A percentile compares a stretch with the other conserved stretches of the same genome.
These are phyloP conservation scores for Globisporangium middletonii DNA, from an alignment of 352 stramenopile species.

Conservation along the genomic window DNA sequence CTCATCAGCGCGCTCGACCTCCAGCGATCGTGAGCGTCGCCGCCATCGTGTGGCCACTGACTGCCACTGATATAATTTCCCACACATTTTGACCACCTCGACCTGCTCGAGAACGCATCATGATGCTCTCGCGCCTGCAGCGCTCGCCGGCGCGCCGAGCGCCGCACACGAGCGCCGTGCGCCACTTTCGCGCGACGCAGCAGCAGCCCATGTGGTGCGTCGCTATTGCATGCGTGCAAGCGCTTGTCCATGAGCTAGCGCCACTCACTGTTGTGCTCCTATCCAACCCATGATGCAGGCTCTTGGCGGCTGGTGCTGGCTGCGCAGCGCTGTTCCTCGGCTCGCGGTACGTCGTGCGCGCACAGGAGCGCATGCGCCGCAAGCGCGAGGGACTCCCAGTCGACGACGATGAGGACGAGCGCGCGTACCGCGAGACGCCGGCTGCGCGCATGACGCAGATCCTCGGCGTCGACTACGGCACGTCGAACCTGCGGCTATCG, in stretches of 20 bases:
- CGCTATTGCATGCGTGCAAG: neutral
- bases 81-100: too few species aligned
- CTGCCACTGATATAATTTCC: too few species aligned
- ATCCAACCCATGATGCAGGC: slow-evolving; percentile 6
- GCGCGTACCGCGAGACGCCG: neutral
- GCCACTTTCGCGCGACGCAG: slow-evolving; percentile 48
- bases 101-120: neutral
- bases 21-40: neutral
- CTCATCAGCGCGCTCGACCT: slow-evolving; percentile 37
- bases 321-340: slow-evolving; percentile 47
- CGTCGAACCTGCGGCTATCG: slow-evolving; percentile 44
- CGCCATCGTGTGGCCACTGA: neutral
- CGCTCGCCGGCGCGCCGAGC: too few species aligned
- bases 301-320: slow-evolving; percentile 34
- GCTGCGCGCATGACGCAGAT: slow-evolving; percentile 24
- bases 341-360: slow-evolving; percentile 49
- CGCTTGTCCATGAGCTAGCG: neutral
- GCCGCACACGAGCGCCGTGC: slow-evolving; percentile 2
- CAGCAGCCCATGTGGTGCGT: slow-evolving; percentile 40
- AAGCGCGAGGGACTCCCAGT: slow-evolving; percentile 34
- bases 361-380: slow-evolving; percentile 48
- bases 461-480: slow-evolving; percentile 52
- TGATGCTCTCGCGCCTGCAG: slow-evolving; percentile 2
- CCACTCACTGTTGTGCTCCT: neutral
- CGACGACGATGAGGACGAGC: slow-evolving; percentile 28